Evolutionary conservation across 208 protist species (phyloP).

Genomic region (Leishmania guyanensis): DNA sequence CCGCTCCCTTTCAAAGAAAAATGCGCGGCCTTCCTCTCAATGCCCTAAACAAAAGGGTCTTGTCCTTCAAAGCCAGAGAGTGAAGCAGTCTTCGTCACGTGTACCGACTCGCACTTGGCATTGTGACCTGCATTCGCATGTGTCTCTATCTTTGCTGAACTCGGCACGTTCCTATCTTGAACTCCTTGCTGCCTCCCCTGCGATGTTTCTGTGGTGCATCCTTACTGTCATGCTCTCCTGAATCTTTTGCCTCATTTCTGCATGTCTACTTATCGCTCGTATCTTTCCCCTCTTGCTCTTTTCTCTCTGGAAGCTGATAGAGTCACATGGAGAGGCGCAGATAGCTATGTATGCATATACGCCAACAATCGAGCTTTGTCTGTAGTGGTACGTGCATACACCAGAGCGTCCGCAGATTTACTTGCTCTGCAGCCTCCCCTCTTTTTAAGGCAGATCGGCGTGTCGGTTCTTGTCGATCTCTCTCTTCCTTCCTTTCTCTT

Average conservation of each 20-base stretch:
- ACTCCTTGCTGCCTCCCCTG: neutral
- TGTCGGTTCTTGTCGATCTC: neutral
- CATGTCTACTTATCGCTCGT: neutral
- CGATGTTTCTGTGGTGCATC: neutral
- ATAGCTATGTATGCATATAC: neutral
- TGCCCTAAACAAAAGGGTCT: neutral
- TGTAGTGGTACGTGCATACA: neutral
- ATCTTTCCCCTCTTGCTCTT: neutral
- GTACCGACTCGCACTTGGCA: neutral
- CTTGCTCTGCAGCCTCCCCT: neutral
- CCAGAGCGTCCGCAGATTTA: neutral
- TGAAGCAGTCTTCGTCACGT: neutral
- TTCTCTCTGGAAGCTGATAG: neutral
- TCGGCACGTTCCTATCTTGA: neutral
- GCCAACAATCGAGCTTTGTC: neutral
- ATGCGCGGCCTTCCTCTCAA: neutral
- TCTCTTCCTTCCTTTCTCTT: slow-evolving; percentile 5
- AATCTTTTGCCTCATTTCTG: neutral
- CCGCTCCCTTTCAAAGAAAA: neutral
- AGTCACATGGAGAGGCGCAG: neutral
- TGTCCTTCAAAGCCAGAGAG: neutral
- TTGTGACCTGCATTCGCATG: neutral
- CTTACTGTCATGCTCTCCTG: neutral
- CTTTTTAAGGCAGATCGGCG: neutral
- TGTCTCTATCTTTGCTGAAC: neutral